A percentile compares a stretch with the other conserved stretches of the same genome.
Evolutionary conservation across 306 rosid genomes (phyloP).

Genomic region (Clitoria ternatea): DNA sequence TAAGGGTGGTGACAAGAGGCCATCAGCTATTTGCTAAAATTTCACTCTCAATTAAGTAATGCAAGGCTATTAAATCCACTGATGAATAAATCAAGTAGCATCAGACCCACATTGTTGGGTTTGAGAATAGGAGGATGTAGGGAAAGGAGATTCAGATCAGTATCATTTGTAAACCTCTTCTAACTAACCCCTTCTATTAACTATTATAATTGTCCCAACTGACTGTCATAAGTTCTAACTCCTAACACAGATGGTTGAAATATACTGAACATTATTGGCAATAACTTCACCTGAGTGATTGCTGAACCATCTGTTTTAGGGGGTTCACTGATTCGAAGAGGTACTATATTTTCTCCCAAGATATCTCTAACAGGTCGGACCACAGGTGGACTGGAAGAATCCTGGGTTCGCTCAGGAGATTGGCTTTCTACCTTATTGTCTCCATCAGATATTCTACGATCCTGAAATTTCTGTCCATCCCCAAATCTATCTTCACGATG

Average conservation of each 20-base stretch:
- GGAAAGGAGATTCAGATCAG: too few species aligned
- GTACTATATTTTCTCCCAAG: constrained; percentile 73
- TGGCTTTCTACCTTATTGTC: constrained; percentile 56
- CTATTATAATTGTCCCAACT: neutral
- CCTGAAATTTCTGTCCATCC: constrained; percentile 37
- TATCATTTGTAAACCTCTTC: neutral
- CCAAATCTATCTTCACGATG: constrained; percentile 81
- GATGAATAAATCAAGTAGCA: neutral
- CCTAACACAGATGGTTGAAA: neutral
- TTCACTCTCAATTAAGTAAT: neutral
- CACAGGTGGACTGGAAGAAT: constrained; percentile 65
- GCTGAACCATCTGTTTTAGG: constrained; percentile 60
- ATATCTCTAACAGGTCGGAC: constrained; percentile 88
- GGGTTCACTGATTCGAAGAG: constrained; percentile 83
- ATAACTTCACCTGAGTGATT: constrained; percentile 62
- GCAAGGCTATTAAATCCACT: neutral
- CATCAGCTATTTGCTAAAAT: neutral
- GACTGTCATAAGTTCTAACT: neutral
- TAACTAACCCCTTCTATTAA: neutral
- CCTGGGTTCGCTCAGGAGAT: constrained; percentile 70
- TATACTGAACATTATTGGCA: constrained; percentile 14
- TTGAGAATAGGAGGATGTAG: too few species aligned
- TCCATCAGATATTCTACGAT: constrained; percentile 58
- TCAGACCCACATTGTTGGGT: neutral
- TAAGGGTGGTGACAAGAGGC: neutral